Evolutionary conservation across 306 rosid genomes (phyloP).

Genomic region (Chamaecrista fasciculata): DNA sequence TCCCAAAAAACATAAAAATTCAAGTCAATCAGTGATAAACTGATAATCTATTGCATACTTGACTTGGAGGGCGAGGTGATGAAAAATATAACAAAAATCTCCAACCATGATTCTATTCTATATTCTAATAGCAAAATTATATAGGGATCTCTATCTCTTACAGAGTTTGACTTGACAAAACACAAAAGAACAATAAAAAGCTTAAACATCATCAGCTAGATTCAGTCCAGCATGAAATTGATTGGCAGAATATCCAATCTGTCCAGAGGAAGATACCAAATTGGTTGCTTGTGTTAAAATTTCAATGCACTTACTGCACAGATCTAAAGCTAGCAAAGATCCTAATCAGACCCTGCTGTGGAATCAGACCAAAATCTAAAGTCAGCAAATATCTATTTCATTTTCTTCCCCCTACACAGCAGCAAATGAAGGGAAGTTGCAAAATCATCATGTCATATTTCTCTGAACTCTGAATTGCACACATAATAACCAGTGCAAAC

Average conservation of each 20-base stretch:
- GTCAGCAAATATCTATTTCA: neutral
- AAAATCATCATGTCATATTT: too few species aligned
- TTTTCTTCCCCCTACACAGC: neutral
- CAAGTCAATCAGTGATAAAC: too few species aligned
- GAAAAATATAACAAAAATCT: neutral
- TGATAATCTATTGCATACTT: neutral
- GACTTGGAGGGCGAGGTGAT: neutral
- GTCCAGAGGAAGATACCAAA: neutral
- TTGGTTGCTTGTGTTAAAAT: neutral
- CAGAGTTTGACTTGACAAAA: neutral
- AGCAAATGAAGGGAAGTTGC: too few species aligned
- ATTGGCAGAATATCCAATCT: neutral
- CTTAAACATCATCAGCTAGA: conserved; percentile 5
- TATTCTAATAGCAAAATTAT: neutral
- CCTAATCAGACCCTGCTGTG: neutral
- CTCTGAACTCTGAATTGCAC: too few species aligned
- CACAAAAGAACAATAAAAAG: neutral
- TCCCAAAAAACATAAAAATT: neutral
- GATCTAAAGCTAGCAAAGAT: neutral
- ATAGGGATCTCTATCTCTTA: neutral
- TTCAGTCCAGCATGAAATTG: conserved; percentile 21
- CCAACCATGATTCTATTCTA: neutral
- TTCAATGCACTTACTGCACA: neutral
- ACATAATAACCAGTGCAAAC: conserved; percentile 7
- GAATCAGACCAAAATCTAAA: neutral